These are phyloP conservation scores for Mortierella sp. DNA, from an alignment of 371 early-diverging fungal genomes.

Conservation along the genomic window DNA sequence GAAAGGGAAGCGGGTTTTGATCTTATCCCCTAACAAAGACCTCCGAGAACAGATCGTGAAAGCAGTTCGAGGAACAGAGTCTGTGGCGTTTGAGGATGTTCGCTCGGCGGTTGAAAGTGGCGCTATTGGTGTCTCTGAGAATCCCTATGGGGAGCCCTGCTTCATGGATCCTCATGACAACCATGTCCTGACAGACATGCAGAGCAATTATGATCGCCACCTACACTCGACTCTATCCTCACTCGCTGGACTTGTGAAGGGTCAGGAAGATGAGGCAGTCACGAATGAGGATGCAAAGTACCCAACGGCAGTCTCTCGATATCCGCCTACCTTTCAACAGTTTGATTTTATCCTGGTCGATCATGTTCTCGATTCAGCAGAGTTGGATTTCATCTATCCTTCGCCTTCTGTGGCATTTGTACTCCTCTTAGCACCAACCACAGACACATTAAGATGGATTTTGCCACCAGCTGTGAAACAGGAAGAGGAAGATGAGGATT, in stretches of 20 bases:
- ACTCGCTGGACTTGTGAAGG: too few relatives aligned
- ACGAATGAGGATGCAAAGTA: too few relatives aligned
- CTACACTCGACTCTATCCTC: too few relatives aligned
- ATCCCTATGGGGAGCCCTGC: too few relatives aligned
- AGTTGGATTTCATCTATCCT: constrained; percentile 43
- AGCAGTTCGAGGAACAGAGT: constrained; percentile 6
- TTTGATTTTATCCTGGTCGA: constrained; percentile 51
- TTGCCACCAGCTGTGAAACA: constrained; percentile 35
- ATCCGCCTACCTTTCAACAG: neutral
- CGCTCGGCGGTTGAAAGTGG: neutral
- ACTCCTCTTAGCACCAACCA: constrained; percentile 40
- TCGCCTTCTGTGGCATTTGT: constrained; percentile 32
- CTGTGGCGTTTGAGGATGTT: neutral
- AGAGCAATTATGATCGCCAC: neutral
- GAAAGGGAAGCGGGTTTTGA: constrained; percentile 44
- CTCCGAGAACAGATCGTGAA: constrained; percentile 24
- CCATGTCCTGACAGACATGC: too few relatives aligned
- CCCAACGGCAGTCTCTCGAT: too few relatives aligned
- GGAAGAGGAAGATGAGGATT: constrained; percentile 9
- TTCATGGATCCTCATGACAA: too few relatives aligned
- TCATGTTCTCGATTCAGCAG: constrained; percentile 45
- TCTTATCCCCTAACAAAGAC: constrained; percentile 34
- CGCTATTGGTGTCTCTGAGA: constrained; percentile 8
- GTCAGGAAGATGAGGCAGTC: too few relatives aligned
- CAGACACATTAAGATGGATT: constrained; percentile 47